A percentile compares a stretch with the other conserved stretches of the same genome.
Conservation (phyloP, 2,329 filamentous ascomycete species). For the Fusarium anthophilum region DNA sequence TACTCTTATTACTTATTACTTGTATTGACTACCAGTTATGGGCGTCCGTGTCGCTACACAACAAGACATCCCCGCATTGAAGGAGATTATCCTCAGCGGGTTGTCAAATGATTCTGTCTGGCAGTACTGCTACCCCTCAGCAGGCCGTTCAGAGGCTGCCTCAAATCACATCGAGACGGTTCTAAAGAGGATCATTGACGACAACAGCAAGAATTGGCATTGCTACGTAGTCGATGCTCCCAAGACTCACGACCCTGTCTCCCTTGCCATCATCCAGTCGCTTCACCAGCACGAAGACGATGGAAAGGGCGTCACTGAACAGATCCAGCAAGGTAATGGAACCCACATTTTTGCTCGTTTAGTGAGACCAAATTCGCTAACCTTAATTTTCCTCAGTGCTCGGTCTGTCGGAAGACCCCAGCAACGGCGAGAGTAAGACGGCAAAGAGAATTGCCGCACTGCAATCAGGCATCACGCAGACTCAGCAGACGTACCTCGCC, state of each 20-base stretch:
- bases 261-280: slow-evolving; percentile 20
- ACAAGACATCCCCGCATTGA: slow-evolving; percentile 25
- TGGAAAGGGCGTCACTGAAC: slow-evolving; percentile 17
- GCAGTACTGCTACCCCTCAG: slow-evolving; percentile 25
- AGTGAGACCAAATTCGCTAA: neutral
- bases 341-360: neutral
- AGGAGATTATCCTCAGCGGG: slow-evolving; percentile 30
- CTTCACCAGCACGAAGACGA: slow-evolving; percentile 18
- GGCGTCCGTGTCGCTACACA: slow-evolving; percentile 27
- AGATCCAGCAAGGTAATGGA: slow-evolving; percentile 16
- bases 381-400: slow-evolving; percentile 9
- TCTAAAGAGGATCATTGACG: slow-evolving; percentile 12
- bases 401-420: neutral
- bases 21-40: neutral
- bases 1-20: neutral
- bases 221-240: slow-evolving; percentile 25
- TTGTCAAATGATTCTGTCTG: slow-evolving; percentile 25
- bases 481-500: slow-evolving; percentile 31
- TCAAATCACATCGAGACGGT: slow-evolving; percentile 20
- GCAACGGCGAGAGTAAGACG: slow-evolving; percentile 16
- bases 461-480: slow-evolving; percentile 25
- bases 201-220: slow-evolving; percentile 22
- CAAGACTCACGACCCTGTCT: slow-evolving; percentile 28
- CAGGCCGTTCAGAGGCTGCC: slow-evolving; percentile 2
- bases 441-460: slow-evolving; percentile 24